A percentile compares a stretch with the other conserved stretches of the same genome.
These are phyloP conservation scores for Colletotrichum sp. DNA, from an alignment of 2,329 filamentous ascomycete genomes.

Conservation along the genomic window DNA sequence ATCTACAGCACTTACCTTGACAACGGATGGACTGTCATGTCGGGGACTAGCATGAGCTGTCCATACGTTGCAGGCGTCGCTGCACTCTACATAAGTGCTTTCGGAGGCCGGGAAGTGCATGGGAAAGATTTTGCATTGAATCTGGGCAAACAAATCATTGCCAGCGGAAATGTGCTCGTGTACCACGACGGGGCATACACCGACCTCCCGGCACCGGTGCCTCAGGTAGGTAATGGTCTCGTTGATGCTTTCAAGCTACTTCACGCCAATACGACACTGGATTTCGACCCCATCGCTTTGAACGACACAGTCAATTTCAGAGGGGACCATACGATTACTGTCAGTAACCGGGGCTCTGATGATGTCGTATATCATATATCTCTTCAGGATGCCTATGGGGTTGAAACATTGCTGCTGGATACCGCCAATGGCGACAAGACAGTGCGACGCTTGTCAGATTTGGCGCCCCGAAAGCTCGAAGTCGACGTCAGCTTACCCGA, in stretches of 20 bases:
- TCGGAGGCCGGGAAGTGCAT: slow-evolving; percentile 34
- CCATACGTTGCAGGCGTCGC: slow-evolving; percentile 50
- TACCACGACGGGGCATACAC: slow-evolving; percentile 29
- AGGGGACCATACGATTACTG: slow-evolving; percentile 25
- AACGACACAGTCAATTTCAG: slow-evolving; percentile 49
- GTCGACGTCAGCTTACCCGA: slow-evolving; percentile 20
- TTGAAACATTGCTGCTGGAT: slow-evolving; percentile 34
- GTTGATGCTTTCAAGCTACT: slow-evolving; percentile 46
- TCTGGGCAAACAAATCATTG: slow-evolving; percentile 35
- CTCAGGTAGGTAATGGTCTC: slow-evolving; percentile 45
- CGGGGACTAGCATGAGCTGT: slow-evolving; percentile 54
- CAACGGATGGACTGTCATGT: slow-evolving; percentile 40
- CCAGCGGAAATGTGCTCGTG: slow-evolving; percentile 29
- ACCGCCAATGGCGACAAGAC: not conserved
- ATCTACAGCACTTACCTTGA: slow-evolving; percentile 47
- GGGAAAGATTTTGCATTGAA: slow-evolving; percentile 32
- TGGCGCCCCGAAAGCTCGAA: slow-evolving; percentile 20
- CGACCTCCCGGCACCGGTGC: slow-evolving; percentile 33
- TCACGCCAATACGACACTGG: slow-evolving; percentile 39
- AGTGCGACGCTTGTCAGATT: not conserved
- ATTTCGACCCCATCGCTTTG: slow-evolving; percentile 43
- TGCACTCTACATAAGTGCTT: slow-evolving; percentile 36
- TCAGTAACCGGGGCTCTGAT: slow-evolving; percentile 42
- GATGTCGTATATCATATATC: slow-evolving; percentile 35
- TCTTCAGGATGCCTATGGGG: slow-evolving; percentile 34